These are phyloP conservation scores for Thraustotheca clavata DNA, from an alignment of 352 stramenopile genomes.

Conservation along the genomic window DNA sequence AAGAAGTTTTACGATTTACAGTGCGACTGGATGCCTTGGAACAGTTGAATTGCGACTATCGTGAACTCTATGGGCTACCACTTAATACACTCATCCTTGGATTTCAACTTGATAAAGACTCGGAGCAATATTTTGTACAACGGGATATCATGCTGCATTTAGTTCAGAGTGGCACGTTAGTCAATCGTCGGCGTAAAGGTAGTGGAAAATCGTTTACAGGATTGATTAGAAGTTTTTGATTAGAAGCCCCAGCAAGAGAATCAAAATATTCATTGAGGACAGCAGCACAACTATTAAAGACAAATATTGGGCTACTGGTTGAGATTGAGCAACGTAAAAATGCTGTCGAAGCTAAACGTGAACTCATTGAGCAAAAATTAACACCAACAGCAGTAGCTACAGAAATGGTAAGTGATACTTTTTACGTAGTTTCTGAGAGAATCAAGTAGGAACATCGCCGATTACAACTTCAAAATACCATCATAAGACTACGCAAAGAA, in stretches of 20 bases:
- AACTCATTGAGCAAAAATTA: background rate
- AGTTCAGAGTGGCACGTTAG: constrained; percentile 10
- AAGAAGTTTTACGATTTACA: constrained; percentile 15
- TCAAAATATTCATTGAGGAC: background rate
- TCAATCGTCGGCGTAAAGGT: background rate
- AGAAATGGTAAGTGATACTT: constrained; percentile 1
- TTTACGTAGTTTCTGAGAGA: background rate
- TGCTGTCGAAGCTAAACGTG: background rate
- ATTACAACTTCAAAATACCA: constrained; percentile 7
- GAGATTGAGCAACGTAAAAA: constrained; percentile 4
- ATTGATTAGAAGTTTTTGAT: background rate
- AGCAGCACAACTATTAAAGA: background rate
- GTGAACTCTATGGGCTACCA: constrained; percentile 16
- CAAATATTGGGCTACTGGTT: background rate
- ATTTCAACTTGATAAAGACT: background rate
- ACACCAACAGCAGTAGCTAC: background rate
- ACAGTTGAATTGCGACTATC: constrained; percentile 18
- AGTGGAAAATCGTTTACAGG: background rate
- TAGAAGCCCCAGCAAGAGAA: background rate
- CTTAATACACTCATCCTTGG: constrained; percentile 19
- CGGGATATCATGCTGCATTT: constrained; percentile 10
- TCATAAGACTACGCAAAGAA: constrained; percentile 17
- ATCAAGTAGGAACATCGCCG: background rate
- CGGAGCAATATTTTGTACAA: constrained; percentile 2
- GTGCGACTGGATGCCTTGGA: constrained; percentile 15